A percentile compares a stretch with the other conserved stretches of the same genome.
These are phyloP conservation scores for Lactifluus subvellereus DNA, from an alignment of 768 basidiomycete genomes.

Conservation along the genomic window DNA sequence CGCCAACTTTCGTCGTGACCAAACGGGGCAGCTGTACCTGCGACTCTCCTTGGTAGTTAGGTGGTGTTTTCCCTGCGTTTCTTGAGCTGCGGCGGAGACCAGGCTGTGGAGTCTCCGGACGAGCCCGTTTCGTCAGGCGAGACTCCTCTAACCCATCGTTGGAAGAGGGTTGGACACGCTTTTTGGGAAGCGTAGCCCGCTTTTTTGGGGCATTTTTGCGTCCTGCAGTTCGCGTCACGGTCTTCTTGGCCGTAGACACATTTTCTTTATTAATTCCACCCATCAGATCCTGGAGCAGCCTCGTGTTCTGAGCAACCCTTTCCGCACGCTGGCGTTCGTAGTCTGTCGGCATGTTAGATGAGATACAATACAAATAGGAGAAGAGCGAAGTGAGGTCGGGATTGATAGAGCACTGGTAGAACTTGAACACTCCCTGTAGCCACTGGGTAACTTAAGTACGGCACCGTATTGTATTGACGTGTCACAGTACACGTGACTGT, in stretches of 20 bases:
- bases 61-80: slow-evolving; percentile 46
- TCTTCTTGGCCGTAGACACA: neutral
- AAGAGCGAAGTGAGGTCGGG: neutral
- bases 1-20: slow-evolving; percentile 23
- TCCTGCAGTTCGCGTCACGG: neutral
- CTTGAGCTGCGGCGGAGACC: slow-evolving; percentile 62
- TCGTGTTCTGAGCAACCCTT: slow-evolving; percentile 9
- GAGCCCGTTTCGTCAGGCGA: slow-evolving; percentile 7
- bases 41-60: slow-evolving; percentile 47
- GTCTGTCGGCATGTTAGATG: slow-evolving; percentile 20
- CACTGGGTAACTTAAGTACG: too few relatives aligned
- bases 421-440: neutral
- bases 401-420: neutral
- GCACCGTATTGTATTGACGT: neutral
- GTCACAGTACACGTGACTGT: slow-evolving; percentile 19
- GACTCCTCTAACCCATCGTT: neutral
- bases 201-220: slow-evolving; percentile 1
- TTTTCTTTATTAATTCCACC: neutral
- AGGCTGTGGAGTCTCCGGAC: slow-evolving; percentile 9
- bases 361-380: neutral
- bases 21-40: slow-evolving; percentile 11
- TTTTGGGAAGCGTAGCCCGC: neutral
- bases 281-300: slow-evolving; percentile 1
- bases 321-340: slow-evolving; percentile 13
- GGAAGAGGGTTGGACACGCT: neutral